A percentile compares a stretch with the other conserved stretches of the same genome.
These are phyloP conservation scores for Camelina neglecta DNA, from an alignment of 345 rosid genomes.

Conservation along the genomic window DNA sequence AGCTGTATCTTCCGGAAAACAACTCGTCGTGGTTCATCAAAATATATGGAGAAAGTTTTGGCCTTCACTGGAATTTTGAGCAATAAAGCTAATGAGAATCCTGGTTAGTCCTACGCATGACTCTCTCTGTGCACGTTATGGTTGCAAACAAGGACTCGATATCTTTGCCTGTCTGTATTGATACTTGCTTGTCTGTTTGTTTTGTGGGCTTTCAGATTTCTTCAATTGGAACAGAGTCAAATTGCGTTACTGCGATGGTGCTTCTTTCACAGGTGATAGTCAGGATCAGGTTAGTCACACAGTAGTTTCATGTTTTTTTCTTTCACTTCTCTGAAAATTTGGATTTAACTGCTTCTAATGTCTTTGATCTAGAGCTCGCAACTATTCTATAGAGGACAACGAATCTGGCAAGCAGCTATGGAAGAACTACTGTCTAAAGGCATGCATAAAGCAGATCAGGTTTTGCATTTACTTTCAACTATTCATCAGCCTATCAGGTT, in stretches of 20 bases:
- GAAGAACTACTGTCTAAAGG: slow-evolving; percentile 67
- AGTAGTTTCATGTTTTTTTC: not conserved
- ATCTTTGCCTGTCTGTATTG: not conserved
- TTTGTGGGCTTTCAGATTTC: slow-evolving; percentile 60
- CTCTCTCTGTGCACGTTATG: not conserved
- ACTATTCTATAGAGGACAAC: slow-evolving; percentile 82
- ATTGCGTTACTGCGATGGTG: slow-evolving; percentile 93
- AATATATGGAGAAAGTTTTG: slow-evolving; percentile 69
- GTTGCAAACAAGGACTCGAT: not conserved
- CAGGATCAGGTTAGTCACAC: slow-evolving; percentile 60
- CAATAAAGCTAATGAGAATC: slow-evolving; percentile 76
- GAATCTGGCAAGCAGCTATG: slow-evolving; percentile 81
- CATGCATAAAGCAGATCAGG: slow-evolving; percentile 82
- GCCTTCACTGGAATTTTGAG: slow-evolving; percentile 82
- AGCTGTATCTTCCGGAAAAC: slow-evolving; percentile 74
- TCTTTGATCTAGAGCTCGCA: slow-evolving; percentile 46
- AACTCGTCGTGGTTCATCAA: slow-evolving; percentile 84
- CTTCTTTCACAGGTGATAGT: slow-evolving; percentile 79
- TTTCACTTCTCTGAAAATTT: not conserved
- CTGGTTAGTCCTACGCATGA: slow-evolving; percentile 51
- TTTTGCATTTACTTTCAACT: slow-evolving; percentile 29
- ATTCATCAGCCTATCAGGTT: not conserved
- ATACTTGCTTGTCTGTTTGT: not conserved
- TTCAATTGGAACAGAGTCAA: slow-evolving; percentile 92
- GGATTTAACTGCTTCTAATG: not conserved